Percentiles rank a stretch among this genome's conserved stretches.
Conservation (phyloP, 2,329 filamentous ascomycete genomes). For the Fusarium sp. region DNA sequence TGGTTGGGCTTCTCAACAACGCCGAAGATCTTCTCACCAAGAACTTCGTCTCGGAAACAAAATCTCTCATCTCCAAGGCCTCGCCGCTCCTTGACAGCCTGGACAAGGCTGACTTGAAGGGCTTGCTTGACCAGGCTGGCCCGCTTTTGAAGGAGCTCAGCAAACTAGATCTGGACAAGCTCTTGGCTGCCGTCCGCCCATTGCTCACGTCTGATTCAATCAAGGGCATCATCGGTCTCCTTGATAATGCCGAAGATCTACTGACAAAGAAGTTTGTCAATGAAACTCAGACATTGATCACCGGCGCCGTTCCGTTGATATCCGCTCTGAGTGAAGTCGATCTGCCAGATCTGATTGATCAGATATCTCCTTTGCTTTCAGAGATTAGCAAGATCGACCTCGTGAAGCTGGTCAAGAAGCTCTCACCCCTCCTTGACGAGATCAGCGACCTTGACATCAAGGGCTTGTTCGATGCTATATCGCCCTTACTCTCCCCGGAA, state of each 20-base stretch:
- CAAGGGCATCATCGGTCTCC: constrained; percentile 51
- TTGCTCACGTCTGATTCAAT: constrained; percentile 50
- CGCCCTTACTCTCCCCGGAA: constrained; percentile 53
- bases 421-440: constrained; percentile 51
- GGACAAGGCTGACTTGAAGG: constrained; percentile 52
- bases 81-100: constrained; percentile 53
- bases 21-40: constrained; percentile 50
- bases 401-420: constrained; percentile 47
- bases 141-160: constrained; percentile 54
- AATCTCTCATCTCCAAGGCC: constrained; percentile 48
- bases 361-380: constrained; percentile 51
- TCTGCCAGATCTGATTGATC: constrained; percentile 46
- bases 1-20: constrained; percentile 51
- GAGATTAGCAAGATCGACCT: constrained; percentile 52
- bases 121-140: constrained; percentile 52
- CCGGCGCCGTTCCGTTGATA: constrained; percentile 48
- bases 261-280: constrained; percentile 50
- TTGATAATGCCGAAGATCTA: constrained; percentile 50
- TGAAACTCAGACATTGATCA: constrained; percentile 49
- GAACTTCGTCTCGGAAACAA: constrained; percentile 48
- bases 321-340: constrained; percentile 41
- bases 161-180: constrained; percentile 51
- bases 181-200: constrained; percentile 48
- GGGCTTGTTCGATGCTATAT: constrained; percentile 52
- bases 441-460: constrained; percentile 53